These are phyloP conservation scores for Kodamaea jinghongensis DNA, from an alignment of 805 yeast genomes.

Conservation along the genomic window DNA sequence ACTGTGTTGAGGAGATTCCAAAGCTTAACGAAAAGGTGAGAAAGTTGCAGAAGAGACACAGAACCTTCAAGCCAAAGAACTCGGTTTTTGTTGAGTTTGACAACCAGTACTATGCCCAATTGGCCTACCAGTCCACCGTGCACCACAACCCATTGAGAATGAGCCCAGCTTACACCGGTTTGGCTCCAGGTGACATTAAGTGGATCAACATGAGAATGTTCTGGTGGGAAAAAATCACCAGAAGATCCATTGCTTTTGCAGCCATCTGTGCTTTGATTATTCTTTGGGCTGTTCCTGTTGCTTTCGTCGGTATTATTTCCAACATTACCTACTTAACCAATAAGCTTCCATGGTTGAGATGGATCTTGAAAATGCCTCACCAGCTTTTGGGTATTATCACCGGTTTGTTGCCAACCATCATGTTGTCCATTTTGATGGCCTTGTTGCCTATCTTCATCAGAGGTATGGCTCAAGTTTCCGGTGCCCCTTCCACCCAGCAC, in stretches of 20 bases:
- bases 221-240: constrained; percentile 73
- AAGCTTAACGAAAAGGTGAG: constrained; percentile 54
- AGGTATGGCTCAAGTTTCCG: constrained; percentile 70
- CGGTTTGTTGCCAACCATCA: constrained; percentile 79
- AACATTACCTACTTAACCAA: constrained; percentile 74
- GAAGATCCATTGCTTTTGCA: constrained; percentile 50
- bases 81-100: constrained; percentile 78
- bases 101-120: constrained; percentile 70
- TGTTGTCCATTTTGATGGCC: constrained; percentile 79
- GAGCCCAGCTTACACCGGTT: constrained; percentile 58
- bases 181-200: constrained; percentile 58
- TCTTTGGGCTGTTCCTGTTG: constrained; percentile 86
- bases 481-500: constrained; percentile 66
- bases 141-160: constrained; percentile 67
- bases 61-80: constrained; percentile 60
- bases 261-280: constrained; percentile 55
- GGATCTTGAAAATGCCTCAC: constrained; percentile 71
- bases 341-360: constrained; percentile 70
- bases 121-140: constrained; percentile 61
- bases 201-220: constrained; percentile 75
- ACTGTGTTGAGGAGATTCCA: constrained; percentile 57
- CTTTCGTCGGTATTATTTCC: constrained; percentile 94
- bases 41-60: constrained; percentile 50
- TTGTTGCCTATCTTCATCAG: constrained; percentile 83
- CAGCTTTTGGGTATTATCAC: constrained; percentile 79